These are phyloP conservation scores for Ettlia oleoabundans DNA, from an alignment of 139 green algal genomes.

Conservation along the genomic window DNA sequence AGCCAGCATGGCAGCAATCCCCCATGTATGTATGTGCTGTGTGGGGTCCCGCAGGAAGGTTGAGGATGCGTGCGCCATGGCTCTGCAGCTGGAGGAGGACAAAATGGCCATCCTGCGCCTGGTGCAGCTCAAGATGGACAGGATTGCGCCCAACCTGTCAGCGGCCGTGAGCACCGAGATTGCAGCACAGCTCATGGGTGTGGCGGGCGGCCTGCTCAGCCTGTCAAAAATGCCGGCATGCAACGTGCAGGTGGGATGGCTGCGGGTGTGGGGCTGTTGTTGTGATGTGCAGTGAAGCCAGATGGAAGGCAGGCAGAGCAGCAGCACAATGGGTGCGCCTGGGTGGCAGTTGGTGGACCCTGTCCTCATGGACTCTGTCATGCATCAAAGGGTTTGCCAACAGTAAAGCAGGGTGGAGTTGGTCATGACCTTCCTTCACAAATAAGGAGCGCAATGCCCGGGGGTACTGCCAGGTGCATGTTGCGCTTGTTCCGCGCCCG, in stretches of 20 bases:
- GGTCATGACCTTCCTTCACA: too few species aligned
- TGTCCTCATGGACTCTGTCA: too few species aligned
- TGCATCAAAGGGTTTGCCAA: too few species aligned
- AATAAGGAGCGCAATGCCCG: too few species aligned
- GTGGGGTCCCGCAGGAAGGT: slow-evolving; percentile 33
- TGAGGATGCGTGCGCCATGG: slow-evolving; percentile 79
- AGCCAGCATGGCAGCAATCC: too few species aligned
- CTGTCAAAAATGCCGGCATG: slow-evolving; percentile 94
- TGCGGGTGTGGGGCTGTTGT: neutral
- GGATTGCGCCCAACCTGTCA: slow-evolving; percentile 95
- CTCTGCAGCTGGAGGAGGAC: slow-evolving; percentile 86
- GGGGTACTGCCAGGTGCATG: too few species aligned
- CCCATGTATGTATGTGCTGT: neutral
- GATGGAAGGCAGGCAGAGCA: too few species aligned
- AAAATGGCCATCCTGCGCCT: slow-evolving; percentile 84
- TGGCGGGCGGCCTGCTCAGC: slow-evolving; percentile 86
- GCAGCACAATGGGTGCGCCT: too few species aligned
- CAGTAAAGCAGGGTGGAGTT: too few species aligned
- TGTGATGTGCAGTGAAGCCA: neutral
- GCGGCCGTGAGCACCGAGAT: slow-evolving; percentile 87
- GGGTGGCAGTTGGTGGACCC: too few species aligned
- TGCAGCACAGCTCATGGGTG: slow-evolving; percentile 91
- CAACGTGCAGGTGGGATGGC: slow-evolving; percentile 91
- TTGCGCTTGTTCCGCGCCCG: too few species aligned
- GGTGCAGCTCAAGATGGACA: slow-evolving; percentile 87